These are phyloP conservation scores for Mentha longifolia DNA, from an alignment of 257 asterid species.

Conservation along the genomic window DNA sequence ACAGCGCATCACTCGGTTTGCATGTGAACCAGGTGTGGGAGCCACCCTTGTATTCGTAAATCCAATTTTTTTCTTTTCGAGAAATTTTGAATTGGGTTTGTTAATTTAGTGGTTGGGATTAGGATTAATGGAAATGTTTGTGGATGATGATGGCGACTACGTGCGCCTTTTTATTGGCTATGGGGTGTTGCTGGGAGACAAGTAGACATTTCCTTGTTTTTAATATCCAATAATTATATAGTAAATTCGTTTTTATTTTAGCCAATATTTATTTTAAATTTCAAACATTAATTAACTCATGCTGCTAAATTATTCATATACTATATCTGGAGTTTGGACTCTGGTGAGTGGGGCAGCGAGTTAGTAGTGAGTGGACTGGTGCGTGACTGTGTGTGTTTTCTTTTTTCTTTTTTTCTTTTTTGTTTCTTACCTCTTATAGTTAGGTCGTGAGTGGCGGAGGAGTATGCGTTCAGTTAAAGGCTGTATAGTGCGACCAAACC, in stretches of 20 bases:
- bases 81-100: no score
- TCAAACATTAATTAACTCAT: no score
- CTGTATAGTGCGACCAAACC: slow-evolving; percentile 32
- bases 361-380: not conserved
- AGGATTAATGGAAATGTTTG: not conserved
- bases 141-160: slow-evolving; percentile 40
- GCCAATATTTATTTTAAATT: no score
- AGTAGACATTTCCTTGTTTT: slow-evolving; percentile 12
- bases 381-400: not conserved
- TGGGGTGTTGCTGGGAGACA: slow-evolving; percentile 28
- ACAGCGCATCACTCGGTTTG: slow-evolving; percentile 49
- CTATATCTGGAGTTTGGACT: no score
- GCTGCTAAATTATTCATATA: no score
- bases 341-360: no score
- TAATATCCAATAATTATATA: no score
- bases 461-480: slow-evolving; percentile 27
- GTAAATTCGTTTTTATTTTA: no score
- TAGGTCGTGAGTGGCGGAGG: not conserved
- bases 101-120: slow-evolving; percentile 7
- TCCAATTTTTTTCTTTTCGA: not conserved
- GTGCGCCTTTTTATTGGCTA: slow-evolving; percentile 48
- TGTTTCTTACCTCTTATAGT: slow-evolving; percentile 15
- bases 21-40: slow-evolving; percentile 47
- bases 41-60: slow-evolving; percentile 24
- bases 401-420: no score